These are phyloP conservation scores for Curvularia sp. DNA, from an alignment of 2,329 filamentous ascomycete species.

Conservation along the genomic window DNA sequence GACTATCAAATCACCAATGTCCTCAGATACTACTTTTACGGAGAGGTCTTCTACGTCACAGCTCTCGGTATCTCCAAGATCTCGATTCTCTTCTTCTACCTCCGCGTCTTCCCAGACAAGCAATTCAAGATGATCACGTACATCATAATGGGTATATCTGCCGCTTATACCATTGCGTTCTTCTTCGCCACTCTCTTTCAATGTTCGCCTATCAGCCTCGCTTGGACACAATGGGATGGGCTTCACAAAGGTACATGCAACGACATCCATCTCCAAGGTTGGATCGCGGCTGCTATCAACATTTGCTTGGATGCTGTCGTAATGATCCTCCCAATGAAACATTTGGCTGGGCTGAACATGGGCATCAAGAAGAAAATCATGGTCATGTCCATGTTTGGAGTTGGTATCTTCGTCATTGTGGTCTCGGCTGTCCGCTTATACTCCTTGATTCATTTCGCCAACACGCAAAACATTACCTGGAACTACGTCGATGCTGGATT, in stretches of 20 bases:
- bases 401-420: conserved; percentile 53
- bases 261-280: conserved; percentile 45
- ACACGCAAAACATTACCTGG: conserved; percentile 51
- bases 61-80: conserved; percentile 43
- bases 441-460: conserved; percentile 53
- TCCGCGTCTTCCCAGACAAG: conserved; percentile 45
- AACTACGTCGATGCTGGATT: conserved; percentile 51
- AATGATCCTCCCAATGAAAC: conserved; percentile 44
- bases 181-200: conserved; percentile 60
- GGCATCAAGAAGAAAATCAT: conserved; percentile 44
- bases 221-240: conserved; percentile 54
- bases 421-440: conserved; percentile 53
- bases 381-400: conserved; percentile 48
- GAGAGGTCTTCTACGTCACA: conserved; percentile 47
- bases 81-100: conserved; percentile 46
- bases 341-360: conserved; percentile 43
- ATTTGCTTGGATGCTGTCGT: conserved; percentile 39
- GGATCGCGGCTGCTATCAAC: conserved; percentile 43
- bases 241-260: conserved; percentile 40
- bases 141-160: conserved; percentile 35
- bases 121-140: conserved; percentile 36
- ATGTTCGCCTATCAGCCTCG: conserved; percentile 58
- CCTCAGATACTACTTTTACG: conserved; percentile 35
- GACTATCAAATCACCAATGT: conserved; percentile 54
- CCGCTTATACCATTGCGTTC: conserved; percentile 51